Evolutionary conservation across 2,329 filamentous ascomycete species (phyloP).

Genomic region (Nemania sp.): DNA sequence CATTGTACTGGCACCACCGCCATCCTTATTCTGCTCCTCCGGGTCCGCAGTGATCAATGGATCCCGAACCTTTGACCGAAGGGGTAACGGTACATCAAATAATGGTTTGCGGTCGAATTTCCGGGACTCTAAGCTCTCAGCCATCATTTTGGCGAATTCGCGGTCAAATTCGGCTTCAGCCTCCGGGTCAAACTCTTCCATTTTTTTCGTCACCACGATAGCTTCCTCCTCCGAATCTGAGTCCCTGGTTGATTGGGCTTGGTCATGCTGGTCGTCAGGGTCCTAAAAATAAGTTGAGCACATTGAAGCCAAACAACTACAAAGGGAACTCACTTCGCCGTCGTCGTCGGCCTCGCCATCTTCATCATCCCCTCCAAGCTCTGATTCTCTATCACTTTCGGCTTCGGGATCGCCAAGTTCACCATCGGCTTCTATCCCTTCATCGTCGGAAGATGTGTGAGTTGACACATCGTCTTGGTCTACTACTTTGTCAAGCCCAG

Average conservation of each 20-base stretch:
- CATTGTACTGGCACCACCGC: slow-evolving; percentile 75
- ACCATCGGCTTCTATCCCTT: slow-evolving; percentile 68
- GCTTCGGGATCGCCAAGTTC: slow-evolving; percentile 73
- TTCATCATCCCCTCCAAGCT: slow-evolving; percentile 70
- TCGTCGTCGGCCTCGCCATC: slow-evolving; percentile 55
- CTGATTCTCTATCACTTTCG: slow-evolving; percentile 69
- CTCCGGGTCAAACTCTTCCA: slow-evolving; percentile 91
- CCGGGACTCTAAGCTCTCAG: slow-evolving; percentile 93
- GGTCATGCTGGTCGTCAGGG: slow-evolving; percentile 55
- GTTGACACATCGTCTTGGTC: slow-evolving; percentile 81
- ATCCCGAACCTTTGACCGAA: slow-evolving; percentile 78
- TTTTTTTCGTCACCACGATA: slow-evolving; percentile 90
- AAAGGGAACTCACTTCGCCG: slow-evolving; percentile 59
- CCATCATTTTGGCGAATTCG: slow-evolving; percentile 98
- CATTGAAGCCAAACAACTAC: neutral
- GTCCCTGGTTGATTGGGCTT: slow-evolving; percentile 61
- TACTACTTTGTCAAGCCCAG: slow-evolving; percentile 74
- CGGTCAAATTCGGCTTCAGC: slow-evolving; percentile 97
- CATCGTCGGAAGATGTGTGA: slow-evolving; percentile 81
- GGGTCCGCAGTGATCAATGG: slow-evolving; percentile 51
- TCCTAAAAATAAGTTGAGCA: slow-evolving; percentile 54
- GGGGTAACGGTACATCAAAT: slow-evolving; percentile 97
- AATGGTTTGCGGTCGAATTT: slow-evolving; percentile 95
- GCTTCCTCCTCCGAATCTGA: slow-evolving; percentile 85
- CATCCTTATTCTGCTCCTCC: slow-evolving; percentile 54